Conservation (phyloP, 208 protist species). For the Novymonas esmeraldas region DNA sequence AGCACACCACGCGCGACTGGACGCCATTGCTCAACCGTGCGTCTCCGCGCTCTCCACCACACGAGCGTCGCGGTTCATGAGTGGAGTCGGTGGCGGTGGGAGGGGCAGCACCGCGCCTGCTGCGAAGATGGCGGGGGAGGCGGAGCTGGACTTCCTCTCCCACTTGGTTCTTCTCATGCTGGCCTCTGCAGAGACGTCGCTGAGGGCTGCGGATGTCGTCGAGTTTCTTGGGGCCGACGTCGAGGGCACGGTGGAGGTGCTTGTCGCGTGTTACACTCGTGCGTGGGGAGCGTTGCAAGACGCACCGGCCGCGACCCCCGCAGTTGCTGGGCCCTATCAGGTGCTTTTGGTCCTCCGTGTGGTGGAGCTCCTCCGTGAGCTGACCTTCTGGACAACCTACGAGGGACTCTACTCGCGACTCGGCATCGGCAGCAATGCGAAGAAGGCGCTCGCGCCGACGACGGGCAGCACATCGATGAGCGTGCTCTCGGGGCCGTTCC, state of each 20-base stretch:
- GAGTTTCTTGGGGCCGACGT: conserved; percentile 19
- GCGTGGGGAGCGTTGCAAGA: conserved; percentile 22
- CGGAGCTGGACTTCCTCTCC: conserved; percentile 11
- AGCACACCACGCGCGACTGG: conserved; percentile 7
- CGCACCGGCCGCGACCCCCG: conserved; percentile 13
- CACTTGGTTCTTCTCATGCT: conserved; percentile 21
- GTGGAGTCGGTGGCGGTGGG: no score
- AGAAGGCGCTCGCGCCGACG: background rate
- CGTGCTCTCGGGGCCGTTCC: conserved; percentile 27
- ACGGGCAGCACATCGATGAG: conserved; percentile 17
- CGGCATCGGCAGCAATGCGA: conserved; percentile 10
- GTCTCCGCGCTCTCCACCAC: conserved; percentile 19
- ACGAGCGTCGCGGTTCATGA: no score
- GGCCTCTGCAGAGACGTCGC: conserved; percentile 4
- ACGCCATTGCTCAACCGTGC: conserved; percentile 4
- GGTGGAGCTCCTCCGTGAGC: conserved; percentile 34
- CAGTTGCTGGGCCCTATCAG: conserved; percentile 19
- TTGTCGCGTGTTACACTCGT: conserved; percentile 15
- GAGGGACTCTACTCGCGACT: conserved; percentile 18
- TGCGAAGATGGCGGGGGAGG: no score
- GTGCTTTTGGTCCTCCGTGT: conserved; percentile 15
- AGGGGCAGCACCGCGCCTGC: no score
- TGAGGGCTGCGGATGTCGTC: conserved; percentile 23
- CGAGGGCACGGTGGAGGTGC: conserved; percentile 8
- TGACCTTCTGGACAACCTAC: conserved; percentile 50